These are phyloP conservation scores for Beta vulgaris DNA, from an alignment of 148 eudicot genomes.

Conservation along the genomic window DNA sequence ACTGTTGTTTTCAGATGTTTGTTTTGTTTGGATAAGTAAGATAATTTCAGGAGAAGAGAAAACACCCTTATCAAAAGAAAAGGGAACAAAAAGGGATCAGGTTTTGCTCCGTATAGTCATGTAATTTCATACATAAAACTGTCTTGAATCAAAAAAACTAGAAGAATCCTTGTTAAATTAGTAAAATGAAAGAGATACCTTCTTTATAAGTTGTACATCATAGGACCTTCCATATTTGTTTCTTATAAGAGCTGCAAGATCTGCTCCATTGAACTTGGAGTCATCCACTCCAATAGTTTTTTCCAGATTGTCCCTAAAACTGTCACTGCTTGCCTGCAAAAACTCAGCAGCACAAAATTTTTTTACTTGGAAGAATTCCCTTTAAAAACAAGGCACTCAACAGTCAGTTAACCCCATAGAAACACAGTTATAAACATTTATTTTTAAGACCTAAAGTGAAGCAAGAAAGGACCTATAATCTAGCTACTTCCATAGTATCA, in stretches of 20 bases:
- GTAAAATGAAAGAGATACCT: constrained; percentile 42
- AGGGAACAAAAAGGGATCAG: background rate
- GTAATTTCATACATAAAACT: background rate
- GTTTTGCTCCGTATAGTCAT: background rate
- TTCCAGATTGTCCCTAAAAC: constrained; percentile 67
- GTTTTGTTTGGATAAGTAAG: background rate
- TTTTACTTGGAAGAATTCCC: background rate
- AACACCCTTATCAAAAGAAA: background rate
- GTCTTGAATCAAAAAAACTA: background rate
- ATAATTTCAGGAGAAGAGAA: background rate
- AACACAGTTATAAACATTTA: no score
- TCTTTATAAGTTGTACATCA: constrained; percentile 90
- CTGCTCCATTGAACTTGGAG: constrained; percentile 73
- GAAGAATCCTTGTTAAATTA: background rate
- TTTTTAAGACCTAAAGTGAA: no score
- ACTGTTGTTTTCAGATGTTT: background rate
- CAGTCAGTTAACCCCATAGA: no score
- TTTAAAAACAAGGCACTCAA: background rate
- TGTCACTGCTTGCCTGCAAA: constrained; percentile 54
- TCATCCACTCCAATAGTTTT: constrained; percentile 82
- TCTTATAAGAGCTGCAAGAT: constrained; percentile 87
- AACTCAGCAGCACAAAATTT: background rate
- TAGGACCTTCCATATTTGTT: constrained; percentile 89
- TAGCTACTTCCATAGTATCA: background rate
- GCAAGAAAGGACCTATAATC: background rate